Conservation (phyloP, 139 green algal genomes). For the Eudorina sp. region DNA sequence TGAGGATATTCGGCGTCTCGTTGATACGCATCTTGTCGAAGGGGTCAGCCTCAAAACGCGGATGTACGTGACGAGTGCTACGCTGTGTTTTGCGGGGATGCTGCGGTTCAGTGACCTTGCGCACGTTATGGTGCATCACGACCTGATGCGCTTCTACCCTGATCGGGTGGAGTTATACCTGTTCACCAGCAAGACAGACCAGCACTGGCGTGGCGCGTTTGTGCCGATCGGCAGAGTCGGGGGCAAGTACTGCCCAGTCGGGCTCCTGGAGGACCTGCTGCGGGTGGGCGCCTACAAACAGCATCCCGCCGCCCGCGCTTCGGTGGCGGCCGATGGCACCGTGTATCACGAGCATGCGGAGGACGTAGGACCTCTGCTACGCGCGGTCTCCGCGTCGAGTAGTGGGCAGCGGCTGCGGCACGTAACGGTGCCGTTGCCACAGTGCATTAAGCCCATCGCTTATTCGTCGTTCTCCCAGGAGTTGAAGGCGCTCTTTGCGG, state of each 20-base stretch:
- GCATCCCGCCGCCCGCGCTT: not conserved
- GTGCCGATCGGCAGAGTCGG: not conserved
- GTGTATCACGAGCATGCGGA: not conserved
- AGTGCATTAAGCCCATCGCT: too few relatives aligned
- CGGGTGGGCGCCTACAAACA: not conserved
- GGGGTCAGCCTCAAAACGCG: not conserved
- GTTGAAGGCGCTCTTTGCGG: not conserved
- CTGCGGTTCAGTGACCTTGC: not conserved
- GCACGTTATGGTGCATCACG: not conserved
- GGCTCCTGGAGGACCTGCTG: not conserved
- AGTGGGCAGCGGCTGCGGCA: too few relatives aligned
- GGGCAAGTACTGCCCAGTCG: constrained; percentile 13
- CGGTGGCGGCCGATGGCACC: not conserved
- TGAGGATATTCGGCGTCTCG: not conserved
- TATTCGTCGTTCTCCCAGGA: too few relatives aligned
- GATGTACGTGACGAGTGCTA: not conserved
- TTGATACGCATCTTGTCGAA: not conserved
- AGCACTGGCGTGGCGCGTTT: not conserved
- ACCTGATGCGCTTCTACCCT: not conserved
- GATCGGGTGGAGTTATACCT: not conserved
- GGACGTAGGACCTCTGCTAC: not conserved
- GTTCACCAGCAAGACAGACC: constrained; percentile 3
- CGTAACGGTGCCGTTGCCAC: too few relatives aligned
- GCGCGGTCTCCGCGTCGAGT: too few relatives aligned
- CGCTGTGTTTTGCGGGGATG: not conserved